Evolutionary conservation across 352 stramenopile genomes (phyloP).

Genomic region (Phytophthora cactorum): DNA sequence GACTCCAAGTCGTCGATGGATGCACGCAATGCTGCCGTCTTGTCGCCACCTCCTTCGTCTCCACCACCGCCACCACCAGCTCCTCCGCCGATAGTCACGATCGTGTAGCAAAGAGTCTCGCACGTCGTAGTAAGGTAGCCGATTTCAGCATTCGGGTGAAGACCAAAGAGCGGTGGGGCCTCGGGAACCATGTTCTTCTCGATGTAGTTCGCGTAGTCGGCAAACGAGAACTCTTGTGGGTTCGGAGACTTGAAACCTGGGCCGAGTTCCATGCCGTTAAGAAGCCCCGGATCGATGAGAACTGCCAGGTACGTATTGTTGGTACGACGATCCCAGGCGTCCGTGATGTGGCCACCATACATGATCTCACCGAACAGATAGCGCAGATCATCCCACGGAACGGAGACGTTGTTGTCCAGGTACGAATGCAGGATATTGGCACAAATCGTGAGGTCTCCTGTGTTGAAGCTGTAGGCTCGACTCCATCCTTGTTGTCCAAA

Average conservation of each 20-base stretch:
- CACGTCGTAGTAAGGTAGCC: constrained; percentile 94
- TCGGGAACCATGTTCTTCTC: constrained; percentile 94
- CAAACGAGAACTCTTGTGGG: constrained; percentile 82
- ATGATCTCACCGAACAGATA: constrained; percentile 98
- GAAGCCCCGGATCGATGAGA: constrained; percentile 87
- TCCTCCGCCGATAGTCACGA: constrained; percentile 92
- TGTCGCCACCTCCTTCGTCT: constrained; percentile 68
- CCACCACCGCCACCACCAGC: constrained; percentile 40
- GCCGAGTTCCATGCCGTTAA: constrained; percentile 92
- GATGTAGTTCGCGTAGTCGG: constrained; percentile 92
- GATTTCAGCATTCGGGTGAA: constrained; percentile 96
- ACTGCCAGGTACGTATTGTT: constrained; percentile 95
- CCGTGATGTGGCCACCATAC: constrained; percentile 97
- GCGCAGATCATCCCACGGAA: constrained; percentile 96
- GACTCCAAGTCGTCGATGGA: constrained; percentile 93
- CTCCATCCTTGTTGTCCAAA: constrained; percentile 96
- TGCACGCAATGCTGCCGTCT: constrained; percentile 73
- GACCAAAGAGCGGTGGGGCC: constrained; percentile 92
- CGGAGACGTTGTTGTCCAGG: constrained; percentile 91
- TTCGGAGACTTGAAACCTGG: constrained; percentile 95
- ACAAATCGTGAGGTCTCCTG: constrained; percentile 95
- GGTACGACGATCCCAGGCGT: constrained; percentile 95
- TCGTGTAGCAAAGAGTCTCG: constrained; percentile 93
- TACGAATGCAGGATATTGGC: constrained; percentile 94
- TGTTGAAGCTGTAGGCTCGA: constrained; percentile 96